These are phyloP conservation scores for Massospora cicadina DNA, from an alignment of 371 early-diverging fungal species.

Conservation along the genomic window DNA sequence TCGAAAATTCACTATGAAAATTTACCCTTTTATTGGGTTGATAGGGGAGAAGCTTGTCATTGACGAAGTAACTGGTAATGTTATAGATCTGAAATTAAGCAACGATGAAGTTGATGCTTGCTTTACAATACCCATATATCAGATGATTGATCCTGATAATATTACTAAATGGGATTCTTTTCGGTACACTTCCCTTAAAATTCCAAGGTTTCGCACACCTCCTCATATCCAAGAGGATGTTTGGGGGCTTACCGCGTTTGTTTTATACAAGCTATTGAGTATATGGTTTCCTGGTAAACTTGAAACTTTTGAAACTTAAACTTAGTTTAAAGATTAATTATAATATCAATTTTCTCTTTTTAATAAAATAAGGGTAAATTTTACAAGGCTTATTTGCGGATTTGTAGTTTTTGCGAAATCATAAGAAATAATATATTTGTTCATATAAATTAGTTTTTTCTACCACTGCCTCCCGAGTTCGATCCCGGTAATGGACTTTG, in stretches of 20 bases:
- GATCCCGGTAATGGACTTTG: no score
- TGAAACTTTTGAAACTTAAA: no score
- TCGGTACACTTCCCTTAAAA: conserved; percentile 23
- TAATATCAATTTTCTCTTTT: no score
- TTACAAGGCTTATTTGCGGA: no score
- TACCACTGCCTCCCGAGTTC: no score
- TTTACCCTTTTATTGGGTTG: conserved; percentile 56
- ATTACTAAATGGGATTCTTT: conserved; percentile 30
- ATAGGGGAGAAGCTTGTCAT: conserved; percentile 21
- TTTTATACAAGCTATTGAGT: conserved; percentile 24
- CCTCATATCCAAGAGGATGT: conserved; percentile 28
- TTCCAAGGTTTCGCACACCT: conserved; percentile 44
- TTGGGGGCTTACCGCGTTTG: conserved; percentile 78
- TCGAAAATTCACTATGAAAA: conserved; percentile 33
- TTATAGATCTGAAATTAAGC: conserved; percentile 26
- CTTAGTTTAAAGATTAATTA: no score
- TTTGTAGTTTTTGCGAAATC: no score
- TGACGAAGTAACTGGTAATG: conserved; percentile 12
- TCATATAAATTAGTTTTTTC: no score
- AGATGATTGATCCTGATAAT: conserved; percentile 31
- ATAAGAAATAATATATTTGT: no score
- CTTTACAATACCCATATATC: conserved; percentile 45
- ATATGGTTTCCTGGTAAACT: conserved; percentile 3
- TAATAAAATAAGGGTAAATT: no score
- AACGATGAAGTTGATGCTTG: conserved; percentile 48